phyloP scores from a whole-genome alignment of 2,329 filamentous ascomycete species.

The Fusarium pseudograminearum region DNA sequence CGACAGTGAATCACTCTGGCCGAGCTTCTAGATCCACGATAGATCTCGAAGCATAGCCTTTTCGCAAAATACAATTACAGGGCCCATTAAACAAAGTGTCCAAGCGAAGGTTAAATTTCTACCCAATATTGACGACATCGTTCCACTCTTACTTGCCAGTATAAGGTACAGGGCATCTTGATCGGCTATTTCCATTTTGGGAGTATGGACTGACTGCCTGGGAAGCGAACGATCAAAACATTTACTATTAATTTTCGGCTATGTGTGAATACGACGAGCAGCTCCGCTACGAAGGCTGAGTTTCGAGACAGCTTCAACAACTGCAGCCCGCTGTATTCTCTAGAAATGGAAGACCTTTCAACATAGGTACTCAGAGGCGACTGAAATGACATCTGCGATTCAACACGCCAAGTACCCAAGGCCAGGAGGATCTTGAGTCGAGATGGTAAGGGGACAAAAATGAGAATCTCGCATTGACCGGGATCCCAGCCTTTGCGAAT shows the following conservation, averaged over 20 bases:
- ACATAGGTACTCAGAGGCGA: background rate
- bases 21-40: background rate
- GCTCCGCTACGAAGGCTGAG: background rate
- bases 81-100: background rate
- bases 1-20: background rate
- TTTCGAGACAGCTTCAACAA: background rate
- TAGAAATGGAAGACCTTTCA: background rate
- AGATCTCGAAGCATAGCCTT: background rate
- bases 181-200: background rate
- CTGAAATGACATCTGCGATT: background rate
- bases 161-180: background rate
- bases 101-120: too few relatives aligned
- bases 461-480: background rate
- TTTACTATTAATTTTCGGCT: background rate
- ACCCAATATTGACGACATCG: background rate
- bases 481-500: background rate
- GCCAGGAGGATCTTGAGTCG: background rate
- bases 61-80: background rate
- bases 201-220: background rate
- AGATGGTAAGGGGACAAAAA: too few relatives aligned
- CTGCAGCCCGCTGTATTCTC: background rate
- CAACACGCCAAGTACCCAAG: rapidly evolving
- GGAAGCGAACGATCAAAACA: background rate
- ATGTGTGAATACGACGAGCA: background rate
- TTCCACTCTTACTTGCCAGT: background rate